Evolutionary conservation across 805 yeast species (phyloP), one percentile per base, ranked within the genome.

Genomic region (Kodamaea leandrae): DNA sequence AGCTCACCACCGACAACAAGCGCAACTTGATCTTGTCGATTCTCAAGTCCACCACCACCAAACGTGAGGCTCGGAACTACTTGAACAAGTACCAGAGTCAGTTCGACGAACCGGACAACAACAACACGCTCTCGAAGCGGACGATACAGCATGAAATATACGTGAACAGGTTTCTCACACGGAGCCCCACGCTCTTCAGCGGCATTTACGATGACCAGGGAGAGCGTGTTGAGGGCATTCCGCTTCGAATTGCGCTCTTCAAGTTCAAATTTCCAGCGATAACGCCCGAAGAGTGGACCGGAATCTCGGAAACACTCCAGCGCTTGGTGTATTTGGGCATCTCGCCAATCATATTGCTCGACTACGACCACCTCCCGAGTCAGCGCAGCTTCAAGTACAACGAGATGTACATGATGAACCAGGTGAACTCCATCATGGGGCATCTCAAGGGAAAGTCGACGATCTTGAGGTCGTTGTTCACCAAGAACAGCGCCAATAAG

Each of bases 1-100:
- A 56, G 36, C 19, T 46, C 14, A 47, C 47, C n/a, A 72, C 77
- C 6, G 64, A 70, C 34, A 75, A 77, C 14, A 80, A 79, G 49
- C 72, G 79, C 49, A 86, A 86, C 41, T 66, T 91, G 37, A 82
- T 91, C n/a, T 66, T 88, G 13, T 82, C 96, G 1, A 89, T 91
- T 17, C 69, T 91, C 43, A 83, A 83, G 53, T 82, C 96, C 1
- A 86, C 97, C 3, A 95, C 97, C 4, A 91, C 98, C 1, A 90
- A 88, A 58, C 71, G 99, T 45, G 98, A 91, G 56, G 96, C 96
- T 4, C 75, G 78, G 47, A 84, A 83, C 48, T 91, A 90, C 56
- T 64, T 91, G 35, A 68, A 77, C 25, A 86, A 83, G 55, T 91
- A 90, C 56, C 74, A 78, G 35, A 61, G 72, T 43, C 72, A 65